Evolutionary conservation across 108 stramenopile species (phyloP), one percentile per base, ranked within the genome.

Genomic region (Aureococcus anophagefferens): DNA sequence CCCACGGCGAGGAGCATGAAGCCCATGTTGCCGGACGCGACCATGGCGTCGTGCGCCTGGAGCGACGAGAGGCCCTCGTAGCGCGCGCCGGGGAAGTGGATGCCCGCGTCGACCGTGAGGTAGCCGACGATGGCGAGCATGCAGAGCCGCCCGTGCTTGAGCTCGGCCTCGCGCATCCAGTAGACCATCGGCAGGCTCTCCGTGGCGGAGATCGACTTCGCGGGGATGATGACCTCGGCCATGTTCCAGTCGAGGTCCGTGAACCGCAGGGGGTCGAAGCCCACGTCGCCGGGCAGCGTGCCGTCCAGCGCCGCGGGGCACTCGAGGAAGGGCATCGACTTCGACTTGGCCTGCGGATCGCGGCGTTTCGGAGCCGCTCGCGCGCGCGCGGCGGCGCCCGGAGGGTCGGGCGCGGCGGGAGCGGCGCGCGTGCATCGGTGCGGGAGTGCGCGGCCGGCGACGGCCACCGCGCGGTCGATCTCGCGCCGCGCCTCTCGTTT

Each of bases 111-210:
- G 46, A 82, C 81, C 30, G 80, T 74, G n/a, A 82, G 75, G 75
- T 75, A 82, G 30, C 81, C 81, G 59, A 81, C 36, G 35, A 81
- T 75, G 37, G 72, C 66, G 66, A 77, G 76, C 76, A 77, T 77
- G 75, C 73, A 73, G 65, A 76, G 28, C 51, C 80, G 80, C 45
- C 79, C 73, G 69, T 82, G 63, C 77, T 82, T 82, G 68, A 82
- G 75, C 81, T 82, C 81, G 25, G 81, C 66, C 76, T 82, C 81
- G 30, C 81, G 66, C 80, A 82, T 81, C 81, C 81, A 82, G 75
- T 82, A 78, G 25, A 82, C 70, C 33, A 51, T 36, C 7, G 44
- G 17, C 7, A 59, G 4, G 21, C 25, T 11, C 21, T 18, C 51
- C 7, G 17, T 25, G 9, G 5, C 40, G 40, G 9, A 5, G 9